Evolutionary conservation across 2,329 filamentous ascomycete species (phyloP).

Genomic region (Stemphylium lycopersici): DNA sequence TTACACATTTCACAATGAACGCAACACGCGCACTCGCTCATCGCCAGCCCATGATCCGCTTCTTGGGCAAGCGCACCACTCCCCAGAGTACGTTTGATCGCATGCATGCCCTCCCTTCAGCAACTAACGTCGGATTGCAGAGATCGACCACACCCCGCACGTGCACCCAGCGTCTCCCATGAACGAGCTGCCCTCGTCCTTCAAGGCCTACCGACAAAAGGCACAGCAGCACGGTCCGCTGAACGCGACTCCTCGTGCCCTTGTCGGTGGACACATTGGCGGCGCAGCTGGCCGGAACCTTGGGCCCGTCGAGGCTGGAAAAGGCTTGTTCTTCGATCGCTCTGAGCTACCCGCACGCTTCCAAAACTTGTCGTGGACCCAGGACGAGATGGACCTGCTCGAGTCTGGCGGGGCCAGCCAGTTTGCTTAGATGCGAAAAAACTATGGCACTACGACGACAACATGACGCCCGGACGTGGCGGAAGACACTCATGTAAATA

Average conservation of each 20-base stretch:
- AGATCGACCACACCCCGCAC: slow-evolving; percentile 74
- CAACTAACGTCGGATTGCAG: slow-evolving; percentile 52
- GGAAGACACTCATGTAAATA: slow-evolving; percentile 28
- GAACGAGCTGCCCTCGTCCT: slow-evolving; percentile 69
- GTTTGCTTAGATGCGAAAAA: slow-evolving; percentile 52
- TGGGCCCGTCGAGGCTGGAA: slow-evolving; percentile 71
- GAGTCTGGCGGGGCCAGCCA: slow-evolving; percentile 87
- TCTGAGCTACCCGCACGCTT: slow-evolving; percentile 87
- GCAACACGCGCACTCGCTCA: slow-evolving; percentile 54
- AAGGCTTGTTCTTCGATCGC: slow-evolving; percentile 85
- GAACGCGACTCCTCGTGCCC: slow-evolving; percentile 38
- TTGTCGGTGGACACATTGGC: slow-evolving; percentile 56
- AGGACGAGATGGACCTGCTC: slow-evolving; percentile 91
- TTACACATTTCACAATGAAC: slow-evolving; percentile 47
- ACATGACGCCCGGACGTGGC: slow-evolving; percentile 19
- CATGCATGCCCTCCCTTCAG: background rate
- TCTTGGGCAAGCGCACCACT: slow-evolving; percentile 56
- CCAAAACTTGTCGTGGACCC: slow-evolving; percentile 72
- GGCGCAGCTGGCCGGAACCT: slow-evolving; percentile 70
- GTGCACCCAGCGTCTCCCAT: slow-evolving; percentile 75
- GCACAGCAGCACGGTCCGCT: slow-evolving; percentile 80
- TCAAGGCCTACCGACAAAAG: slow-evolving; percentile 78
- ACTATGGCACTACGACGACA: slow-evolving; percentile 17
- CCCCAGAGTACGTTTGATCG: slow-evolving; percentile 50
- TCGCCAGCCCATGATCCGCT: slow-evolving; percentile 58